A percentile compares a stretch with the other conserved stretches of the same genome.
phyloP scores from a whole-genome alignment of 2,329 filamentous ascomycete species.

The Paracamarosporium sp. region DNA sequence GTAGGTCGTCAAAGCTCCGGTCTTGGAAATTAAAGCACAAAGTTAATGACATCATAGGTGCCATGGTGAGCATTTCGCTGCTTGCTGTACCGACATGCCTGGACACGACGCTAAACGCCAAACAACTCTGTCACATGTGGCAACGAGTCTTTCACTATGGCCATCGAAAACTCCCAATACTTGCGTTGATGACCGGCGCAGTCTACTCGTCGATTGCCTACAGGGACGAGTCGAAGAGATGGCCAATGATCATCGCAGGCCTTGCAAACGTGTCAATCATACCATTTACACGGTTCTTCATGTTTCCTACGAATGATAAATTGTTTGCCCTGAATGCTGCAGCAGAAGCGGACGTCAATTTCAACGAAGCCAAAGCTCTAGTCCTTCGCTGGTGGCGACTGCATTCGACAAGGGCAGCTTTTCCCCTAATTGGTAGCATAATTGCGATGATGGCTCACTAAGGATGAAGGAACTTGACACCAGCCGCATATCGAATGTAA shows the following conservation, averaged over 20 bases:
- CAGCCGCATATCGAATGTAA: background rate
- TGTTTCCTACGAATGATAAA: slow-evolving; percentile 44
- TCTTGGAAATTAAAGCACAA: no score
- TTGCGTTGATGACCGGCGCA: slow-evolving; percentile 25
- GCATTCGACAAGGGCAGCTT: slow-evolving; percentile 9
- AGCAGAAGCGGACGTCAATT: background rate
- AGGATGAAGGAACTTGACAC: background rate
- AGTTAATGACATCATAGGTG: no score
- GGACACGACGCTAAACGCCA: slow-evolving; percentile 28
- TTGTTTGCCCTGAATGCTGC: slow-evolving; percentile 10
- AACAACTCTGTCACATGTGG: slow-evolving; percentile 40
- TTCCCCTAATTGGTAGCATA: slow-evolving; percentile 4
- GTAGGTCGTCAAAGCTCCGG: no score
- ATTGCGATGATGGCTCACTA: background rate
- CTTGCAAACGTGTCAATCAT: slow-evolving; percentile 40
- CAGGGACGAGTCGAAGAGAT: background rate
- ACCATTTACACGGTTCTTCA: slow-evolving; percentile 47
- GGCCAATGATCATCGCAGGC: slow-evolving; percentile 22
- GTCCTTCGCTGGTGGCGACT: slow-evolving; percentile 10
- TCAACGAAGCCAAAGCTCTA: background rate
- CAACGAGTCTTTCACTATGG: slow-evolving; percentile 44
- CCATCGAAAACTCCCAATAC: slow-evolving; percentile 32
- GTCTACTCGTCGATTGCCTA: slow-evolving; percentile 26
- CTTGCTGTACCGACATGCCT: slow-evolving; percentile 42
- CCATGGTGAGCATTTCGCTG: slow-evolving; percentile 33